Percentiles rank a stretch among this genome's conserved stretches.
Evolutionary conservation across 2,329 filamentous ascomycete genomes (phyloP).

Genomic region (Thelonectria blattea): DNA sequence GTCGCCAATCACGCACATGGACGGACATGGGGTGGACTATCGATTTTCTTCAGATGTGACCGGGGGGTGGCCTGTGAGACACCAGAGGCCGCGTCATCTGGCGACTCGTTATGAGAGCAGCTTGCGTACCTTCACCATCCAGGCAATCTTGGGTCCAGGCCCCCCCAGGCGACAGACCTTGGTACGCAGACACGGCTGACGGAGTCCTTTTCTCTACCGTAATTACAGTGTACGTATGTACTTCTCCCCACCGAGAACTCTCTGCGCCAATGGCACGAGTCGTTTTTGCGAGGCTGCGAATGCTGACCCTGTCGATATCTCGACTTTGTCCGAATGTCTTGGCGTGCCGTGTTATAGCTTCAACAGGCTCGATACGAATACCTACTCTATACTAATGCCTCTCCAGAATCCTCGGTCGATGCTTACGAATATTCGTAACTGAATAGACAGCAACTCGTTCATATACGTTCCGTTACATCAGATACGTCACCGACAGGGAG

Average conservation of each 20-base stretch:
- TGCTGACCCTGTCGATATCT: constrained; percentile 17
- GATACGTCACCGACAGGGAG: constrained; percentile 6
- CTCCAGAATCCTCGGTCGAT: no score
- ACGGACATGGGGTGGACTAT: constrained; percentile 11
- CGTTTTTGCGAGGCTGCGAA: constrained; percentile 13
- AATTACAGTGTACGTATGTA: neutral
- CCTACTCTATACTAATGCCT: neutral
- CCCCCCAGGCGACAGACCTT: constrained; percentile 5
- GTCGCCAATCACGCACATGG: constrained; percentile 15
- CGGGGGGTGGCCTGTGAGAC: constrained; percentile 30
- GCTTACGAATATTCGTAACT: no score
- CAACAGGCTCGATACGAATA: neutral
- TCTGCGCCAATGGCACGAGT: constrained; percentile 5
- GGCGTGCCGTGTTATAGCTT: neutral
- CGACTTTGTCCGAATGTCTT: constrained; percentile 11
- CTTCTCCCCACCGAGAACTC: constrained; percentile 4
- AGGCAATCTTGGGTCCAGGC: neutral
- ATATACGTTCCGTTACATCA: neutral
- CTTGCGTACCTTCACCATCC: constrained; percentile 29
- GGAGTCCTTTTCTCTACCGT: neutral
- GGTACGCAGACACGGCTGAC: neutral
- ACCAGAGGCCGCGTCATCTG: constrained; percentile 39
- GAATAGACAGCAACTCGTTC: no score
- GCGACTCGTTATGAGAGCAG: constrained; percentile 28
- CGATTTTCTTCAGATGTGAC: constrained; percentile 22